Evolutionary conservation across 2,329 filamentous ascomycete species (phyloP).

Genomic region (Trichoderma citrinoviride): DNA sequence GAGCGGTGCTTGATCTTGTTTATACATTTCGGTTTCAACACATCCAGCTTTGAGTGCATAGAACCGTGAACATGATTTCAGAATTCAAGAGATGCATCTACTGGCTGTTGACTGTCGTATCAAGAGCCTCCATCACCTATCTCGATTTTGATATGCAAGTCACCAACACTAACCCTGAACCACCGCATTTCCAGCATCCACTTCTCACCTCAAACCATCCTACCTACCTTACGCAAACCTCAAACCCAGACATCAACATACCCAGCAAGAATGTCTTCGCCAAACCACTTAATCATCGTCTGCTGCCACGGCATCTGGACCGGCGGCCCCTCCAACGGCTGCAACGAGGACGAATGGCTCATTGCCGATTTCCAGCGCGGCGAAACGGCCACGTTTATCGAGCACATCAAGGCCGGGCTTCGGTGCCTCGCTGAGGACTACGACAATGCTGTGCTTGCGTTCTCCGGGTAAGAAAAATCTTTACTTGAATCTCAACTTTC

Average conservation of each 20-base stretch:
- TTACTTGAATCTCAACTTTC: background rate
- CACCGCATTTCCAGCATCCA: too few species aligned
- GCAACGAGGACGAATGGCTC: conserved; percentile 63
- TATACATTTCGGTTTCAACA: background rate
- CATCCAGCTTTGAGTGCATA: too few species aligned
- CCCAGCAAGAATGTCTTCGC: conserved; percentile 20
- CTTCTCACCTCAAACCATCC: too few species aligned
- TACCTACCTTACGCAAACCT: too few species aligned
- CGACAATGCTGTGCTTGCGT: conserved; percentile 54
- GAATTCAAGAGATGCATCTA: too few species aligned
- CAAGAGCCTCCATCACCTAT: too few species aligned
- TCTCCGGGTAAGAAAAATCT: conserved; percentile 62
- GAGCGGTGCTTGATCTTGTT: background rate
- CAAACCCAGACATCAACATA: background rate
- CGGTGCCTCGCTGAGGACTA: conserved; percentile 46
- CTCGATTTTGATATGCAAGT: too few species aligned
- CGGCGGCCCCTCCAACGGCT: conserved; percentile 53
- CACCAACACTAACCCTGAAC: too few species aligned
- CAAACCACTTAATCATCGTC: conserved; percentile 66
- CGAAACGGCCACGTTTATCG: conserved; percentile 76
- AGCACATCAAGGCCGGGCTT: conserved; percentile 68
- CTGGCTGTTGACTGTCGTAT: too few species aligned
- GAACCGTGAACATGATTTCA: too few species aligned
- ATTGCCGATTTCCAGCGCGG: conserved; percentile 74
- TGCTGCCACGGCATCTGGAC: conserved; percentile 82